These are phyloP conservation scores for Hypoxylon cercidicola DNA, from an alignment of 495 filamentous ascomycete species.

Conservation along the genomic window DNA sequence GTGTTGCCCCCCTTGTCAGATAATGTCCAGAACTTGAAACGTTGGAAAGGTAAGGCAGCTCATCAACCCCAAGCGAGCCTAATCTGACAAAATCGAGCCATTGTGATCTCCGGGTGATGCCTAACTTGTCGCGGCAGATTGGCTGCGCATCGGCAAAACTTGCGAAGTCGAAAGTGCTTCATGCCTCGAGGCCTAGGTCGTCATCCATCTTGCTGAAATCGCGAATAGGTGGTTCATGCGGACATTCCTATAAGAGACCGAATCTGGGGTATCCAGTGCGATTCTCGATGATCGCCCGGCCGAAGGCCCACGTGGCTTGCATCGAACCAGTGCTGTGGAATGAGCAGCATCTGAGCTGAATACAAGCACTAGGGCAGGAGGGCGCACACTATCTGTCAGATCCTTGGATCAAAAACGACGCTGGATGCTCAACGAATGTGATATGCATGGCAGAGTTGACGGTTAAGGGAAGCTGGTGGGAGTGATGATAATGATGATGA, in stretches of 20 bases:
- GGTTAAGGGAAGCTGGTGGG: conserved; percentile 8
- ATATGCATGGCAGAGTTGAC: neutral
- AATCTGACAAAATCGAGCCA: conserved; percentile 15
- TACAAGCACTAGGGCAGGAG: conserved; percentile 9
- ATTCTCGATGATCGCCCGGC: conserved; percentile 26
- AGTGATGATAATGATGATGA: conserved; percentile 16
- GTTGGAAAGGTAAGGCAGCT: conserved; percentile 15
- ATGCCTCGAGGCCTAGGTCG: conserved; percentile 21
- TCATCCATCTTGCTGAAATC: conserved; percentile 8
- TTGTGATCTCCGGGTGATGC: conserved; percentile 16
- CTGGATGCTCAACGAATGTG: neutral
- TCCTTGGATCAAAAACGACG: conserved; percentile 1
- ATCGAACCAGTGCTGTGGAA: conserved; percentile 32
- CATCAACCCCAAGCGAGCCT: conserved; percentile 8
- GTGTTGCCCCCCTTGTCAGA: conserved; percentile 10
- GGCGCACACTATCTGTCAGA: conserved; percentile 5
- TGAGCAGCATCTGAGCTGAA: conserved; percentile 26
- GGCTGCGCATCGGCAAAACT: conserved; percentile 4
- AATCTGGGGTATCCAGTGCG: conserved; percentile 34
- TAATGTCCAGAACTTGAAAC: conserved; percentile 27
- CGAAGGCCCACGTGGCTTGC: conserved; percentile 38
- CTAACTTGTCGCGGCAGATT: conserved; percentile 8
- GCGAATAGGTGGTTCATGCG: conserved; percentile 1
- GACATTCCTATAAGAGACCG: conserved; percentile 9
- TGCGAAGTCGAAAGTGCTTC: conserved; percentile 15